phyloP scores from a whole-genome alignment of 169 alveolate genomes.

The Amoebophrya sp. region DNA sequence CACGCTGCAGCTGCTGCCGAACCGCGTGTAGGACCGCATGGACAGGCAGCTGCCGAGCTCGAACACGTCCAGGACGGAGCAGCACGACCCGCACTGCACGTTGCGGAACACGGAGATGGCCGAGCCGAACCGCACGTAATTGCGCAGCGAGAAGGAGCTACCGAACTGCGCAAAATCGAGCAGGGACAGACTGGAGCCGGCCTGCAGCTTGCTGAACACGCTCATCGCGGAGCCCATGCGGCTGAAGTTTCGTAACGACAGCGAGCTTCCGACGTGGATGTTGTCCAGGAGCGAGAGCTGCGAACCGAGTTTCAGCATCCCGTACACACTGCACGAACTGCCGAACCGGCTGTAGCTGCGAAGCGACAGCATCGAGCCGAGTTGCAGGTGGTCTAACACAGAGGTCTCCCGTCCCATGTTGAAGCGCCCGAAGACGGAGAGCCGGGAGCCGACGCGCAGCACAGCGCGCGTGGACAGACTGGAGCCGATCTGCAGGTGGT shows the following conservation, averaged over 20 bases:
- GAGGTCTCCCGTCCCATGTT: not conserved
- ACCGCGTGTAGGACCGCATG: not conserved
- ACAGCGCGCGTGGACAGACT: slow-evolving; percentile 2
- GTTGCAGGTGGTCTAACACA: not conserved
- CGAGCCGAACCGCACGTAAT: not conserved
- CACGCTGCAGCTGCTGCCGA: slow-evolving; percentile 26
- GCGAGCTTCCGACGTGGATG: not conserved
- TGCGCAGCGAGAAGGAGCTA: not conserved
- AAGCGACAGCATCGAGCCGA: not conserved
- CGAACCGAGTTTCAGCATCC: slow-evolving; percentile 31
- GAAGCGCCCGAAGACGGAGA: not conserved
- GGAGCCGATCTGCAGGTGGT: not conserved
- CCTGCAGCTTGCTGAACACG: slow-evolving; percentile 5
- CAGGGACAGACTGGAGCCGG: not conserved
- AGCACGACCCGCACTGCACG: not conserved
- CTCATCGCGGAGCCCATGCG: not conserved
- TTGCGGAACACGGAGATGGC: slow-evolving; percentile 11
- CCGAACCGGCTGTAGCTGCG: not conserved
- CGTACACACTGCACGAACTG: slow-evolving; percentile 24
- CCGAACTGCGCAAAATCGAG: slow-evolving; percentile 22
- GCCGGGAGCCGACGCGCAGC: not conserved
- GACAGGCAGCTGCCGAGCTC: slow-evolving; percentile 28
- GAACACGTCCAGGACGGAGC: not conserved
- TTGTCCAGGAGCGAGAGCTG: slow-evolving; percentile 10
- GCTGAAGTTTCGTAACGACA: not conserved